phyloP scores from a whole-genome alignment of 2,329 filamentous ascomycete species.

The Xylariales sp. region DNA sequence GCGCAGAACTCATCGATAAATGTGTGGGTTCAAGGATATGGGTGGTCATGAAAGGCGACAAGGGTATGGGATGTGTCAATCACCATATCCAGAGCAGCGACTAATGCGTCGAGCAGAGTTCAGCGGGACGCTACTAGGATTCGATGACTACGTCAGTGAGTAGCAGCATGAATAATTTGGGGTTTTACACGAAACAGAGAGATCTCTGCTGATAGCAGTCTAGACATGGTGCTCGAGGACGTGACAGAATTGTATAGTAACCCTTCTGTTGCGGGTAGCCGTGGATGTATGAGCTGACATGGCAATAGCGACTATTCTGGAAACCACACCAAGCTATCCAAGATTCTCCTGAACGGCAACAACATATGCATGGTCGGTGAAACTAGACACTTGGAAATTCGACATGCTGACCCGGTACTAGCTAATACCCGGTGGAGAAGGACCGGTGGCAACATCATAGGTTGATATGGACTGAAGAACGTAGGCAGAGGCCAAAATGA shows the following conservation, averaged over 20 bases:
- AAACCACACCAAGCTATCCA: conserved; percentile 80
- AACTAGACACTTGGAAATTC: too few relatives aligned
- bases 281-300: conserved; percentile 25
- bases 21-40: conserved; percentile 97
- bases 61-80: conserved; percentile 57
- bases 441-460: conserved; percentile 44
- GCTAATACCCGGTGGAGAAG: conserved; percentile 76
- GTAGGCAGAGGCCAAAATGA: too few relatives aligned
- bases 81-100: background rate
- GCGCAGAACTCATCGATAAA: conserved; percentile 91
- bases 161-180: conserved; percentile 34
- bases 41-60: conserved; percentile 99
- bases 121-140: conserved; percentile 87
- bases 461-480: too few relatives aligned
- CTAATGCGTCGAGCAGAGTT: conserved; percentile 61
- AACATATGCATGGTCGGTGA: conserved; percentile 91
- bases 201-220: background rate
- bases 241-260: conserved; percentile 84
- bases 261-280: background rate
- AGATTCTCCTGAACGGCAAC: conserved; percentile 95
- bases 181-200: too few relatives aligned
- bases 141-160: conserved; percentile 99
- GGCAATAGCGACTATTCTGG: conserved; percentile 79
- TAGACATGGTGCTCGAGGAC: conserved; percentile 97
- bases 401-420: too few relatives aligned